Evolutionary conservation across 2,329 filamentous ascomycete genomes (phyloP).

Genomic region (Westerdykella ornata): DNA sequence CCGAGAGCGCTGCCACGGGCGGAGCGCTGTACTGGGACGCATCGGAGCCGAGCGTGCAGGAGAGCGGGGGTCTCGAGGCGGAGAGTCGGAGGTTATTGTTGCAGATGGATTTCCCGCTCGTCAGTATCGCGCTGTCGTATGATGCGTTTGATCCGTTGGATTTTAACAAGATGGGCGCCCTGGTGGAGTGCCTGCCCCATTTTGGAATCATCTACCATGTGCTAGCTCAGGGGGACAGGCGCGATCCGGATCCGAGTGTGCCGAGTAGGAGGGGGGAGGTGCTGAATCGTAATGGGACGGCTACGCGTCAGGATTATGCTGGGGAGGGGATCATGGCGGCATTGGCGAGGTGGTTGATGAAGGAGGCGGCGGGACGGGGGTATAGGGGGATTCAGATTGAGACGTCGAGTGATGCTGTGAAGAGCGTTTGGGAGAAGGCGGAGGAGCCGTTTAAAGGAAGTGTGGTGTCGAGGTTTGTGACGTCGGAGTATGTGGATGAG

Average conservation of each 20-base stretch:
- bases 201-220: constrained; percentile 19
- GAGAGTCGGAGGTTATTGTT: constrained; percentile 20
- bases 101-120: constrained; percentile 38
- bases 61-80: constrained; percentile 12
- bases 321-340: constrained; percentile 31
- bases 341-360: constrained; percentile 35
- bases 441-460: constrained; percentile 19
- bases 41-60: constrained; percentile 12
- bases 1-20: constrained; percentile 20
- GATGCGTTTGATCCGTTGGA: constrained; percentile 26
- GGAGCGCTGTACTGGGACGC: constrained; percentile 26
- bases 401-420: constrained; percentile 25
- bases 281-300: constrained; percentile 34
- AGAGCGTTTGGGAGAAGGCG: constrained; percentile 24
- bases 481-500: constrained; percentile 17
- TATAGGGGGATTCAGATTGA: constrained; percentile 36
- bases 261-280: constrained; percentile 25
- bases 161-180: constrained; percentile 15
- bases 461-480: constrained; percentile 20
- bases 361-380: constrained; percentile 28
- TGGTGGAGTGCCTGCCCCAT: constrained; percentile 19
- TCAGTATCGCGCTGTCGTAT: constrained; percentile 34
- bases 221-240: constrained; percentile 15
- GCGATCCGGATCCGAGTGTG: constrained; percentile 24
- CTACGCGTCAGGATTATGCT: constrained; percentile 33